phyloP scores from a whole-genome alignment of 202 grass and related monocot species.

The Eragrostis tef region DNA sequence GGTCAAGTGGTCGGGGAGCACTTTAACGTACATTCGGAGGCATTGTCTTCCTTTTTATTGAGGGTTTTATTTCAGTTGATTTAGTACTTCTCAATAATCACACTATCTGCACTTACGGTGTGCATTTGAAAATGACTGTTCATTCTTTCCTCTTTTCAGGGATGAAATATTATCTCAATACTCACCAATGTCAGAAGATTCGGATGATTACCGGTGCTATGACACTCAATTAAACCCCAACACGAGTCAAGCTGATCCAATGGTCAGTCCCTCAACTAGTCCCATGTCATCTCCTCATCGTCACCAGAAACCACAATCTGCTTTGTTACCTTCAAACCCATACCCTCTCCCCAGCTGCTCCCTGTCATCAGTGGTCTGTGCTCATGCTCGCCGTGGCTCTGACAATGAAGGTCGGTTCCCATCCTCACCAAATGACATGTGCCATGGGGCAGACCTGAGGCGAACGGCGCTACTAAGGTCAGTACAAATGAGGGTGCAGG shows the following conservation, averaged over 20 bases:
- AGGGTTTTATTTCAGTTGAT: neutral
- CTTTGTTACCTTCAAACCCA: conserved; percentile 42
- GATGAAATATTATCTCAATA: conserved; percentile 85
- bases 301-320: conserved; percentile 58
- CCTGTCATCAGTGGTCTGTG: conserved; percentile 67
- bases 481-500: conserved; percentile 91
- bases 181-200: conserved; percentile 98
- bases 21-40: conserved; percentile 4
- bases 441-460: conserved; percentile 76
- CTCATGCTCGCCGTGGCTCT: conserved; percentile 67
- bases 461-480: conserved; percentile 77
- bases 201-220: conserved; percentile 74
- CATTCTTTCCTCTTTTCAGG: conserved; percentile 61
- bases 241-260: conserved; percentile 48
- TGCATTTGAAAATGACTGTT: conserved; percentile 5
- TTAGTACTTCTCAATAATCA: neutral
- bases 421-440: conserved; percentile 94
- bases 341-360: conserved; percentile 68
- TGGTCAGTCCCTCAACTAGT: conserved; percentile 65
- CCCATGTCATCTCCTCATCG: conserved; percentile 74
- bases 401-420: conserved; percentile 90
- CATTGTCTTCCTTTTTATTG: conserved; percentile 1
- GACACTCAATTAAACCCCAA: conserved; percentile 58
- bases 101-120: neutral
- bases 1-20: conserved; percentile 29